A percentile compares a stretch with the other conserved stretches of the same genome.
Conservation (phyloP, 2,329 filamentous ascomycete species). For the Cladophialophora chaetospira region DNA sequence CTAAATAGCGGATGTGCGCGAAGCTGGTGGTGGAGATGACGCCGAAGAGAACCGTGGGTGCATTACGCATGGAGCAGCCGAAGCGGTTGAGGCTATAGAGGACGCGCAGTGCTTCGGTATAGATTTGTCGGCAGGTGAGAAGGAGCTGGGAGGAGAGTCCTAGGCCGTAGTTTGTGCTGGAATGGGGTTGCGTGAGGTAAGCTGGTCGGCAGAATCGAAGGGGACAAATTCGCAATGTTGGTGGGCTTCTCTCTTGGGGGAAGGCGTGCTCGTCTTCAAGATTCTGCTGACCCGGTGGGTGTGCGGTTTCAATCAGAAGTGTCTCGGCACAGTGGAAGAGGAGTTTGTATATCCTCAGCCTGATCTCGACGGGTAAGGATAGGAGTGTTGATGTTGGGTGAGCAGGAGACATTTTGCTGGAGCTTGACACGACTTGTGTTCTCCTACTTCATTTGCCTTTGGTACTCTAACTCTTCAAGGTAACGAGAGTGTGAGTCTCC, state of each 20-base stretch:
- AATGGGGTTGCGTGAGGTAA: slow-evolving; percentile 22
- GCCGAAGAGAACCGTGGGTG: slow-evolving; percentile 2
- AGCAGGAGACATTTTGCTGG: neutral
- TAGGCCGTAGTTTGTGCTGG: slow-evolving; percentile 32
- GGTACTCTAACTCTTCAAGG: too few species aligned
- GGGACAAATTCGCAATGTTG: neutral
- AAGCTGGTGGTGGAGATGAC: slow-evolving; percentile 10
- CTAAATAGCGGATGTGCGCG: slow-evolving; percentile 13
- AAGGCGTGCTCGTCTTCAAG: neutral
- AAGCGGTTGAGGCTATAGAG: slow-evolving; percentile 20
- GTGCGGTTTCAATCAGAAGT: slow-evolving; percentile 4
- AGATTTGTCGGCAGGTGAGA: slow-evolving; percentile 10
- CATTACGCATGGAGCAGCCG: slow-evolving; percentile 11
- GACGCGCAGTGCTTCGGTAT: slow-evolving; percentile 15
- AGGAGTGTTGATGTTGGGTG: slow-evolving; percentile 11
- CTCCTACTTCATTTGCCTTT: neutral
- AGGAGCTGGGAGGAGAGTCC: slow-evolving; percentile 35
- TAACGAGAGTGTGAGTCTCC: too few species aligned
- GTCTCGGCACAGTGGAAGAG: slow-evolving; percentile 11
- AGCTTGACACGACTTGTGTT: neutral
- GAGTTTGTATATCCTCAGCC: slow-evolving; percentile 27
- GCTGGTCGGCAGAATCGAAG: slow-evolving; percentile 10
- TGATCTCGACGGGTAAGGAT: slow-evolving; percentile 28
- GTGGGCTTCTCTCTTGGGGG: neutral
- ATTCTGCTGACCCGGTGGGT: neutral